Evolutionary conservation across 139 green algal species (phyloP), one percentile per base, ranked within the genome.

Genomic region (Closterium sp.): DNA sequence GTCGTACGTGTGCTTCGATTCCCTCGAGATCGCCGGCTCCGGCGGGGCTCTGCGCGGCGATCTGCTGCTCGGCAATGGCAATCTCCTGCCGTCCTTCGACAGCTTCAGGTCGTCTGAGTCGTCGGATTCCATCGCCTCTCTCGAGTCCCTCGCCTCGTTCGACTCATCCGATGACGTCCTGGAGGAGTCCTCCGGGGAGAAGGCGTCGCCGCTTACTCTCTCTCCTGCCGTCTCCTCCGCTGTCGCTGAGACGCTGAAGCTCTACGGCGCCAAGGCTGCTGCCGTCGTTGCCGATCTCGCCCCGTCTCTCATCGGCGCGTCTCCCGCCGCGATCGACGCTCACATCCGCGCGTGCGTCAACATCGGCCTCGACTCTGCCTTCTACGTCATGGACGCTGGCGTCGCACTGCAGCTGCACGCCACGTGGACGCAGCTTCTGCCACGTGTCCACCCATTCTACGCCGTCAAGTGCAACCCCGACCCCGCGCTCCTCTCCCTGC

Each of bases 381-480:
- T 99, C 89, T 98, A 98, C 36, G 84, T 98, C 1, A 87, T 98
- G n/a, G 97, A 99, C 91, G 94, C 99, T 84, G 97, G 96, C 4
- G 95, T 96, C 12, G 96, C 99, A 16, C 87, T 93, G 66, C 94
- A 96, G 23, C 94, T 97, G 94, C 97, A 96, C 91, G 93, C 96
- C 88, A 96, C 96, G 33, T 99, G 97, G 97, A 88, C 90, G 6
- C 94, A 93, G 33, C 95, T 95, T 8, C 96, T 99, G 95, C 98
- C 98, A 5, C 95, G 97, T 88, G 97, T 99, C 23, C 92, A 94
- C 34, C 97, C 98, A 32, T 98, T 97, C 96, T 99, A 98, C 90
- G 97, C 97, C 5, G 97, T 99, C 86, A 99, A 99, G 96, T 99
- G 97, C 96, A 98, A 98, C 95, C 95, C 95, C 8, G 97, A 99